phyloP scores from a whole-genome alignment of 2,329 filamentous ascomycete genomes.

The Trichoderma sp. region DNA sequence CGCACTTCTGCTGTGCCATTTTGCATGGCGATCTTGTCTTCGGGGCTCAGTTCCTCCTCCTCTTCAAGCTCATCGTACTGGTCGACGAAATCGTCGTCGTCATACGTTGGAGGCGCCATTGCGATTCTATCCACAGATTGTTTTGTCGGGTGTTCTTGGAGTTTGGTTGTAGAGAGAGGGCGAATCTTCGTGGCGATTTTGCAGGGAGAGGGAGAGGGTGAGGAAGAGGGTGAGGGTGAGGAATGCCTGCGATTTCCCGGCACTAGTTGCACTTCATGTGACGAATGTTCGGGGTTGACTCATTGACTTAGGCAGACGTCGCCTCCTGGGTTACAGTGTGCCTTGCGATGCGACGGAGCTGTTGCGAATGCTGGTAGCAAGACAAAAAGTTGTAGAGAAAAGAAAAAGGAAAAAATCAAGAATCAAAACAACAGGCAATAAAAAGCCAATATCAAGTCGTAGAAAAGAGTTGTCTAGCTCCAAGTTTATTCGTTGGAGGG shows the following conservation, averaged over 20 bases:
- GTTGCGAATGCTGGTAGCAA: neutral
- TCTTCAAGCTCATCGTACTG: constrained; percentile 49
- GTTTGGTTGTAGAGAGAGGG: neutral
- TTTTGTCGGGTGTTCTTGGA: neutral
- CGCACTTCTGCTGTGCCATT: constrained; percentile 65
- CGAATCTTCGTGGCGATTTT: neutral
- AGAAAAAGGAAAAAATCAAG: neutral
- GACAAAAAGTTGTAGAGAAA: neutral
- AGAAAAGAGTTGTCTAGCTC: neutral
- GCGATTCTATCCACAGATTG: neutral
- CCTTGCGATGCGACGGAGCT: neutral
- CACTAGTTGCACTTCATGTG: neutral
- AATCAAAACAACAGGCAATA: neutral
- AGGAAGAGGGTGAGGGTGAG: neutral
- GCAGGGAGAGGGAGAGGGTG: neutral
- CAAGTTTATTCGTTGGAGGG: constrained; percentile 7
- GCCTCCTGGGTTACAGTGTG: neutral
- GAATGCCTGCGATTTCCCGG: neutral
- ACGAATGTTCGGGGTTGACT: constrained; percentile 12
- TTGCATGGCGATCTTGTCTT: constrained; percentile 54
- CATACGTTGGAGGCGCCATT: constrained; percentile 38
- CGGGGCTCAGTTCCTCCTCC: constrained; percentile 46
- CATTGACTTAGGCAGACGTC: constrained; percentile 12
- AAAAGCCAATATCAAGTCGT: neutral
- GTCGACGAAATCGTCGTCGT: constrained; percentile 47